A percentile compares a stretch with the other conserved stretches of the same genome.
Evolutionary conservation across 176 grass and related monocot species (phyloP).

Genomic region (Aegilops speltoides): DNA sequence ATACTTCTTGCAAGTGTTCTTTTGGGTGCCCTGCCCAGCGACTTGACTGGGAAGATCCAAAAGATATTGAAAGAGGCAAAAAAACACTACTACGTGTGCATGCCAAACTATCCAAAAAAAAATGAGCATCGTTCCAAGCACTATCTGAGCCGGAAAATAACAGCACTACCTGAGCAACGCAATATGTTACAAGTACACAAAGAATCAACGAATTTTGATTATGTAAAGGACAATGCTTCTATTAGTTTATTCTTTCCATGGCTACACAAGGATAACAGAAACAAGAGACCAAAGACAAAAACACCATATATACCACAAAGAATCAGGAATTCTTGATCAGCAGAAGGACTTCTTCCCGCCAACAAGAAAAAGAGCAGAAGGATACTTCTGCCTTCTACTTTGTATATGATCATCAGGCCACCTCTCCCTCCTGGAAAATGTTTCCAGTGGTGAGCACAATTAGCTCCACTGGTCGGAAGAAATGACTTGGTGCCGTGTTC

Average conservation of each 20-base stretch:
- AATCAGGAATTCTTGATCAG: slow-evolving; percentile 36
- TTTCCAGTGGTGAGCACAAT: slow-evolving; percentile 16
- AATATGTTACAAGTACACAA: background rate
- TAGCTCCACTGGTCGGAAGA: slow-evolving; percentile 2
- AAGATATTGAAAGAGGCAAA: background rate
- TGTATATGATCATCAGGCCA: slow-evolving; percentile 28
- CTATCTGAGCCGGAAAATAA: background rate
- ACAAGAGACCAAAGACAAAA: slow-evolving; percentile 8
- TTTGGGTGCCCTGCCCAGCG: too few relatives aligned
- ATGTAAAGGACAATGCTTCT: background rate
- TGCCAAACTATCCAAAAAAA: background rate
- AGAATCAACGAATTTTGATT: slow-evolving; percentile 24
- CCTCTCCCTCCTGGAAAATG: background rate
- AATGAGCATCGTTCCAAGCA: background rate
- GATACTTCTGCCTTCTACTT: slow-evolving; percentile 12
- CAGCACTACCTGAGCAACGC: background rate
- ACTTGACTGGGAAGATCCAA: background rate
- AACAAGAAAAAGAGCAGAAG: background rate
- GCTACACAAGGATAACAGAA: slow-evolving; percentile 1
- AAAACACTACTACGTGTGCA: background rate
- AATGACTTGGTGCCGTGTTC: background rate
- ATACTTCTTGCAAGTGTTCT: too few relatives aligned
- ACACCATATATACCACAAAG: slow-evolving; percentile 45
- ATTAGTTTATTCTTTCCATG: slow-evolving; percentile 3
- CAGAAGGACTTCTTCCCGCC: background rate